Percentiles rank a stretch among this genome's conserved stretches.
Evolutionary conservation across 176 grass and related monocot species (phyloP).

Genomic region (Ensete glaucum): DNA sequence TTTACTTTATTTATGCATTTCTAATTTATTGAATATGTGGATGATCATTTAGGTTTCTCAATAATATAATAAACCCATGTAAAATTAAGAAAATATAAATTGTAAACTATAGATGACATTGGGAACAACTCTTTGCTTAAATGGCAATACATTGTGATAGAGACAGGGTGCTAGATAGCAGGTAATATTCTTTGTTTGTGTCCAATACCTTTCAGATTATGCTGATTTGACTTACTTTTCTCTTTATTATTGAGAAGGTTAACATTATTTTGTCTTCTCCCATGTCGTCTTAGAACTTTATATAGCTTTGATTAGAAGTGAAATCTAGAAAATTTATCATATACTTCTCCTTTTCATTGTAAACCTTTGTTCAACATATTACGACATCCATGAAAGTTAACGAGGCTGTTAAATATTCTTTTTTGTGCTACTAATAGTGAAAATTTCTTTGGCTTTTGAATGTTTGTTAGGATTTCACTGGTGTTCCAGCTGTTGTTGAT

Average conservation of each 20-base stretch:
- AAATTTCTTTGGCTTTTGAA: constrained; percentile 6
- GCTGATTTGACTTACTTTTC: neutral
- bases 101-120: too few relatives aligned
- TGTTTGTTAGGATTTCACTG: constrained; percentile 77
- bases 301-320: neutral
- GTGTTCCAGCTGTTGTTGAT: constrained; percentile 90
- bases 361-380: neutral
- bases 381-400: neutral
- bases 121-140: too few relatives aligned
- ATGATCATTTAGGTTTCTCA: neutral
- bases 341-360: neutral
- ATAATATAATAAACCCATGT: too few relatives aligned
- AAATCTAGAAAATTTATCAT: neutral
- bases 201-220: too few relatives aligned
- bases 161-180: neutral
- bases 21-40: neutral
- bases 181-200: too few relatives aligned
- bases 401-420: neutral
- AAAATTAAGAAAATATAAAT: too few relatives aligned
- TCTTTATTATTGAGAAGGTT: neutral
- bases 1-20: neutral
- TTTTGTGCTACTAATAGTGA: constrained; percentile 1
- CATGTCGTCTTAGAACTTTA: neutral
- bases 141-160: neutral
- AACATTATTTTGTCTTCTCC: neutral